Evolutionary conservation across 768 basidiomycete species (phyloP).

Genomic region (Naematelia aurantialba): DNA sequence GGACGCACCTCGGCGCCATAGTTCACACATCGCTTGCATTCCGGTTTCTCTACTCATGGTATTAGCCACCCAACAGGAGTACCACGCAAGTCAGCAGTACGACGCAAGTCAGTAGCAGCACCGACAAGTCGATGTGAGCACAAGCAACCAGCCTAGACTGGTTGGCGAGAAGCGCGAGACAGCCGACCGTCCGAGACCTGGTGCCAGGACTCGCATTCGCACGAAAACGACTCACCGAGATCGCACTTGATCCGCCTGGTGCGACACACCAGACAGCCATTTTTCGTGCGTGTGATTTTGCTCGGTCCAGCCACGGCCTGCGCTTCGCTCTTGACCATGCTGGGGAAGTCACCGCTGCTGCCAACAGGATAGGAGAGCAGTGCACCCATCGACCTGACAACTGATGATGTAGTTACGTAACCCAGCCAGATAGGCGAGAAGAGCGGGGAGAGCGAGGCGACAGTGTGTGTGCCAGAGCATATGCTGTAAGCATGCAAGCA

Average conservation of each 20-base stretch:
- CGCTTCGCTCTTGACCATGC: neutral
- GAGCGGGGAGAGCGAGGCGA: neutral
- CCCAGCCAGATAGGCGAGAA: neutral
- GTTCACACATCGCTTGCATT: conserved; percentile 20
- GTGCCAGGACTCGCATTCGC: neutral
- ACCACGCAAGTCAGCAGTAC: too few species aligned
- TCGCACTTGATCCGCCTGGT: conserved; percentile 22
- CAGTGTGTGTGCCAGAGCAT: too few species aligned
- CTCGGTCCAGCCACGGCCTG: neutral
- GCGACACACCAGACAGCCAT: conserved; percentile 22
- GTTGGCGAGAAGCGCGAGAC: neutral
- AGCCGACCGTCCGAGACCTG: too few species aligned
- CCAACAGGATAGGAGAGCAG: too few species aligned
- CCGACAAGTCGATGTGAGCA: too few species aligned
- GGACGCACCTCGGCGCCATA: conserved; percentile 17
- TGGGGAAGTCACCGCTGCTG: too few species aligned
- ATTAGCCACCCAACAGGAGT: too few species aligned
- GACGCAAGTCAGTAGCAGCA: too few species aligned
- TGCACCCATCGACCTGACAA: too few species aligned
- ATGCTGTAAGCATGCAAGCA: neutral
- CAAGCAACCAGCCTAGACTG: too few species aligned
- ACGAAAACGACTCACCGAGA: conserved; percentile 12
- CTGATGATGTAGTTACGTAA: too few species aligned
- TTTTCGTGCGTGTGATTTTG: conserved; percentile 6
- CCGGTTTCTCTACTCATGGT: conserved; percentile 8